phyloP scores from a whole-genome alignment of 2,329 filamentous ascomycete genomes.

The Colletotrichum sp. region DNA sequence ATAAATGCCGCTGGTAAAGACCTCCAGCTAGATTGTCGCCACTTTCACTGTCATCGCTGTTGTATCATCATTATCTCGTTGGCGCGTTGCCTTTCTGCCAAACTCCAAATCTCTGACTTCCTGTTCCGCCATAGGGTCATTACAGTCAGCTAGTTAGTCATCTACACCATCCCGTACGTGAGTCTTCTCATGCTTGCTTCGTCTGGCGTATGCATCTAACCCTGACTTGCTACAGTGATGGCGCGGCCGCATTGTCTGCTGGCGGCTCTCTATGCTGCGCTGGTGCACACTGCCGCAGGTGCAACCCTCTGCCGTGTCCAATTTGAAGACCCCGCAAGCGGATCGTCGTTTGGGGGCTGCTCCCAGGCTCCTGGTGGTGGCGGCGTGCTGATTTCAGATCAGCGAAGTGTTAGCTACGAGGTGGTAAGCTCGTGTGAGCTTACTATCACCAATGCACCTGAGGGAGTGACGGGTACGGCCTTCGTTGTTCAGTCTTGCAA shows the following conservation, averaged over 20 bases:
- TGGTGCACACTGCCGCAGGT: neutral
- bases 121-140: neutral
- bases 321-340: neutral
- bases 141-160: neutral
- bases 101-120: neutral
- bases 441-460: neutral
- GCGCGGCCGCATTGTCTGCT: neutral
- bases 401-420: neutral
- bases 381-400: neutral
- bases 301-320: neutral
- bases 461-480: neutral
- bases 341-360: neutral
- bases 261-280: neutral
- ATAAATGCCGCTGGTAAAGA: neutral
- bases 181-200: neutral
- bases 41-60: neutral
- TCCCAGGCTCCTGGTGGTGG: neutral
- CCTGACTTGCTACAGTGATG: neutral
- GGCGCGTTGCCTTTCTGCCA: neutral
- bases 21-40: neutral
- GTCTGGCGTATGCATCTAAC: neutral
- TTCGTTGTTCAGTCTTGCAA: neutral
- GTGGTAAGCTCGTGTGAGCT: neutral
- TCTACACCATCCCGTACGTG: neutral
- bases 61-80: neutral